Evolutionary conservation across 163 green algal species (phyloP), one percentile per base, ranked within the genome.

Genomic region (Scenedesmus sp.): DNA sequence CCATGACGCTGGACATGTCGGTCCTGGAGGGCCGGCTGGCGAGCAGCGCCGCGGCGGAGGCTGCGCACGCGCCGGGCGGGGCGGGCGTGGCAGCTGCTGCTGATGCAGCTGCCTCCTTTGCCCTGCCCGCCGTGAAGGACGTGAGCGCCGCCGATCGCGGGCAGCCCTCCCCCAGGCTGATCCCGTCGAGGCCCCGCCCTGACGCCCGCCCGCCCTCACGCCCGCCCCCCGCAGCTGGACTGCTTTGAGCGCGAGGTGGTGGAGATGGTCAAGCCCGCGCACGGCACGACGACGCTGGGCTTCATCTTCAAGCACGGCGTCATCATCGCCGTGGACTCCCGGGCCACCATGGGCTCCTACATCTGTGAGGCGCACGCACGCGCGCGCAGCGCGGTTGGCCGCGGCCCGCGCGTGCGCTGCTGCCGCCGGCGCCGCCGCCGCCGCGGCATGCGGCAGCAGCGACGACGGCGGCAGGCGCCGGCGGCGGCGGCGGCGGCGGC

Each of bases 241-340:
- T 82, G 77, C 0, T 99, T 99, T 69, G 89, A 99, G 88, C 82
- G 87, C 0, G 90, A 98, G 75, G 97, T 96, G 11, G 87, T 99
- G 47, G 90, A 98, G 77, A 94, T 97, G 84, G 93, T 99, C 9
- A 99, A 99, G 90, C 97, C 97, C 20, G 87, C 85, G 44, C 96
- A 99, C 84, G 97, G 97, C 51, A 99, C 97, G 26, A 99, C 97
- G 15, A 99, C 97, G 1, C 89, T 99, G 5, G 95, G 93, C 20
- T 99, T 99, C 88, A 96, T 99, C 75, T 99, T 98, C 78, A 69
- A 99, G 78, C 78, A 91, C 24, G 97, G 97, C 9, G 91, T 99
- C 26, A 97, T 99, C 83, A 93, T 99, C 36, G 97, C 97, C 22
- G 97, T 98, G 1, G 97, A 99, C 81, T 99, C 97, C 0, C 90